Percentiles rank a stretch among this genome's conserved stretches.
These are phyloP conservation scores for Neocallimastix lanati DNA, from an alignment of 192 early-diverging fungal genomes.

Conservation along the genomic window DNA sequence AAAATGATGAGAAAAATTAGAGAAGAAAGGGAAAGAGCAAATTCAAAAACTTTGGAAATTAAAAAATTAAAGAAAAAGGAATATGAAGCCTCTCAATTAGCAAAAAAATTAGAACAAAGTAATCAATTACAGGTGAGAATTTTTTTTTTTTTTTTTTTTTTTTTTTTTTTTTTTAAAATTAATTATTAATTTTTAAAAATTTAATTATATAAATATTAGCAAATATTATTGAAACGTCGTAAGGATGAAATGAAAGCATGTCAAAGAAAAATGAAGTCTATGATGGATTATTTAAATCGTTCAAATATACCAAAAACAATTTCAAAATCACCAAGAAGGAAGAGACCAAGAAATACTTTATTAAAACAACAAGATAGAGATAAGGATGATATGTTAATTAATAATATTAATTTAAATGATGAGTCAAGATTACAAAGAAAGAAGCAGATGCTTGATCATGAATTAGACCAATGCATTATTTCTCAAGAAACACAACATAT, in stretches of 20 bases:
- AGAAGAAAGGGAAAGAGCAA: constrained; percentile 40
- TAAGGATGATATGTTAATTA: background rate
- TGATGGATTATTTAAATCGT: constrained; percentile 27
- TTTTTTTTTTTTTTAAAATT: no score
- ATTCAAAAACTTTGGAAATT: constrained; percentile 31
- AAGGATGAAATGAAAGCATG: constrained; percentile 24
- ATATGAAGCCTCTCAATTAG: constrained; percentile 20
- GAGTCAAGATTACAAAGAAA: background rate
- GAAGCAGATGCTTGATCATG: background rate
- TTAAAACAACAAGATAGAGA: background rate
- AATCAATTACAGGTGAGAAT: constrained; percentile 21
- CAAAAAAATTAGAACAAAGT: constrained; percentile 29
- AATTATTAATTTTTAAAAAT: no score
- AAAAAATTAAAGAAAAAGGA: constrained; percentile 35
- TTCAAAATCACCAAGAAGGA: constrained; percentile 4
- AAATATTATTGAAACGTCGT: constrained; percentile 5
- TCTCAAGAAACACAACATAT: background rate
- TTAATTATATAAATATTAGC: no score
- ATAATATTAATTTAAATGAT: constrained; percentile 3
- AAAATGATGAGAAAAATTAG: constrained; percentile 57
- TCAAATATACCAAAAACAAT: constrained; percentile 22
- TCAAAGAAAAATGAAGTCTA: constrained; percentile 17
- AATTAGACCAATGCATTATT: background rate
- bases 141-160: no score
- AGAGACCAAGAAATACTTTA: background rate